A percentile compares a stretch with the other conserved stretches of the same genome.
These are phyloP conservation scores for Trypethelium eluteriae DNA, from an alignment of 495 filamentous ascomycete species.

Conservation along the genomic window DNA sequence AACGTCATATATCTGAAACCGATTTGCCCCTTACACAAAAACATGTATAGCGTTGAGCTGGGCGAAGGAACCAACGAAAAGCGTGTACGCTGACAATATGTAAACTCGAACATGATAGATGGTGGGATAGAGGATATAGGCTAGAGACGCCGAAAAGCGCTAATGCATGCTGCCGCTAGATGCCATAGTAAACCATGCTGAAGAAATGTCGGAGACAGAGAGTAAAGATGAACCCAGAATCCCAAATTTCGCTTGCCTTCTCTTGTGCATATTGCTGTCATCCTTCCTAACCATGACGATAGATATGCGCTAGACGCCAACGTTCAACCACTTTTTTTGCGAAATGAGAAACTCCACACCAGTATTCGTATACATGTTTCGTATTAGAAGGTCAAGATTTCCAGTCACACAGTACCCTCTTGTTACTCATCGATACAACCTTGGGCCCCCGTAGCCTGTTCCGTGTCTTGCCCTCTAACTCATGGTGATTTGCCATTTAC, in stretches of 20 bases:
- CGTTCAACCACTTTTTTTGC: background rate
- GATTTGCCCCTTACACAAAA: background rate
- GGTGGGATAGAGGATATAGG: background rate
- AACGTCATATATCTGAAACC: background rate
- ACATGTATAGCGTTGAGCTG: background rate
- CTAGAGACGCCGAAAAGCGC: background rate
- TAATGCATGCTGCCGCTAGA: slow-evolving; percentile 6
- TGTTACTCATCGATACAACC: background rate
- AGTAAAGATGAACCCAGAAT: background rate
- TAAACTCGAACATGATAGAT: background rate
- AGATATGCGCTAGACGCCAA: background rate
- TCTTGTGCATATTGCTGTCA: background rate
- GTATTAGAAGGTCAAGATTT: too few relatives aligned
- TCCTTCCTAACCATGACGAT: too few relatives aligned
- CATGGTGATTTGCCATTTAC: too few relatives aligned
- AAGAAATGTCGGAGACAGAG: background rate
- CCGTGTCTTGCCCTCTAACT: too few relatives aligned
- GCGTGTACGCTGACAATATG: background rate
- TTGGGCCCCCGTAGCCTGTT: too few relatives aligned
- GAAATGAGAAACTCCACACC: background rate
- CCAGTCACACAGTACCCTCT: background rate
- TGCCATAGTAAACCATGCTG: background rate
- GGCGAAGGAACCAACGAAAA: background rate
- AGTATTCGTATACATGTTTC: background rate
- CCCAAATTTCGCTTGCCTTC: background rate